phyloP scores from a whole-genome alignment of 768 basidiomycete species.

The Mycena sanguinolenta region DNA sequence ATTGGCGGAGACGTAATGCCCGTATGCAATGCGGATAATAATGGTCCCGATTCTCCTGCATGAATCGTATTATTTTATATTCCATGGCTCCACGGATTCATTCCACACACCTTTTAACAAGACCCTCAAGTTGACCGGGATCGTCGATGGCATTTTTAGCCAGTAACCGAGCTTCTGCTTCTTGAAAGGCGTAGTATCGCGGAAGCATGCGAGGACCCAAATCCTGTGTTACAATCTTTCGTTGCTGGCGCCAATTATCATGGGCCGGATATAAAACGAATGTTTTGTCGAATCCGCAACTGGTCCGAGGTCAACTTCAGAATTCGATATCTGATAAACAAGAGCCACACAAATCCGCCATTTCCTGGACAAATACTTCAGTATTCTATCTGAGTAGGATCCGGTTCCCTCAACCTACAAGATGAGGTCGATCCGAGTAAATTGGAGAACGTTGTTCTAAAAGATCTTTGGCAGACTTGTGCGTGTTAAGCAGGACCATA shows the following conservation, averaged over 20 bases:
- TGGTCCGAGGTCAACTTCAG: not conserved
- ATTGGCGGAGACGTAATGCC: too few species aligned
- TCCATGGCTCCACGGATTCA: not conserved
- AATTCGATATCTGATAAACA: not conserved
- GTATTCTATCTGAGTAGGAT: not conserved
- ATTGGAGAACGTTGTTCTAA: conserved; percentile 44
- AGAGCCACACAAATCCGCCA: not conserved
- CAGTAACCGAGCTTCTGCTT: conserved; percentile 2
- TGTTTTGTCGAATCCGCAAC: conserved; percentile 3
- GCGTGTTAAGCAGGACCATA: conserved; percentile 44
- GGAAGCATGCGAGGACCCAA: not conserved
- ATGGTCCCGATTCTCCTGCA: conserved; percentile 11
- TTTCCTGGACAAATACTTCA: not conserved
- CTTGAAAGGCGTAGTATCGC: conserved; percentile 9
- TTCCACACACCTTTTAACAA: not conserved
- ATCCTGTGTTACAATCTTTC: conserved; percentile 8
- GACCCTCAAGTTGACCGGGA: not conserved
- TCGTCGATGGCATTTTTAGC: not conserved
- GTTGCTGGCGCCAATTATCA: conserved; percentile 9
- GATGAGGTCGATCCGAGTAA: conserved; percentile 48
- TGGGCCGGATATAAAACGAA: not conserved
- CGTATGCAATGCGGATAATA: conserved; percentile 22
- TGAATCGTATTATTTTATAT: not conserved
- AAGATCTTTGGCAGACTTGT: conserved; percentile 42
- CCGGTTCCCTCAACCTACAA: not conserved